phyloP scores from a whole-genome alignment of 805 yeast genomes.

The Barnettozyma populi region DNA sequence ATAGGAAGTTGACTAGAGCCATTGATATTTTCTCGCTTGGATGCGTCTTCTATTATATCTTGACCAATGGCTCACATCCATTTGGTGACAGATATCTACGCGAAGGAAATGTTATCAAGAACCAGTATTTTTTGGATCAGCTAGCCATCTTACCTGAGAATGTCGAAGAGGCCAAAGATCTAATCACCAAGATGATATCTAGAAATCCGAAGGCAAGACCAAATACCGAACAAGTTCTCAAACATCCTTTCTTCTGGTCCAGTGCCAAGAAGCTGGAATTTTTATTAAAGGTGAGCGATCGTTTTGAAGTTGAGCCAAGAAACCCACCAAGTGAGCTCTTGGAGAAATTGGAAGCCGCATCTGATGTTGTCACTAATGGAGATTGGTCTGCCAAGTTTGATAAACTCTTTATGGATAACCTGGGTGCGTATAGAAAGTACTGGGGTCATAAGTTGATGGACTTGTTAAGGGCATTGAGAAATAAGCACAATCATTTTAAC shows the following conservation, averaged over 20 bases:
- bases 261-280: slow-evolving; percentile 72
- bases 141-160: slow-evolving; percentile 30
- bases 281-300: slow-evolving; percentile 78
- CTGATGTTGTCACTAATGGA: slow-evolving; percentile 46
- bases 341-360: slow-evolving; percentile 46
- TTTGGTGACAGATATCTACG: slow-evolving; percentile 88
- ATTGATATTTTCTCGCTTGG: slow-evolving; percentile 94
- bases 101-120: slow-evolving; percentile 82
- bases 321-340: slow-evolving; percentile 70
- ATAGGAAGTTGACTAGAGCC: slow-evolving; percentile 73
- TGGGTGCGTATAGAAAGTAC: slow-evolving; percentile 89
- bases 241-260: slow-evolving; percentile 89
- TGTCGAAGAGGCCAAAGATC: slow-evolving; percentile 60
- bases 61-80: slow-evolving; percentile 84
- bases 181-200: slow-evolving; percentile 68
- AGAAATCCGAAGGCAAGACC: slow-evolving; percentile 68
- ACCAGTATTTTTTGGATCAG: slow-evolving; percentile 36
- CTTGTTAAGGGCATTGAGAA: slow-evolving; percentile 80
- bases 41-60: slow-evolving; percentile 83
- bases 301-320: slow-evolving; percentile 79
- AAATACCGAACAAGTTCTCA: slow-evolving; percentile 56
- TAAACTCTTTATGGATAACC: slow-evolving; percentile 64
- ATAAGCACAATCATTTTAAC: slow-evolving; percentile 91
- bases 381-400: slow-evolving; percentile 83
- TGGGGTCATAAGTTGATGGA: slow-evolving; percentile 77